Evolutionary conservation across 78 protist species (phyloP).

Genomic region (Cyanophora paradoxa): DNA sequence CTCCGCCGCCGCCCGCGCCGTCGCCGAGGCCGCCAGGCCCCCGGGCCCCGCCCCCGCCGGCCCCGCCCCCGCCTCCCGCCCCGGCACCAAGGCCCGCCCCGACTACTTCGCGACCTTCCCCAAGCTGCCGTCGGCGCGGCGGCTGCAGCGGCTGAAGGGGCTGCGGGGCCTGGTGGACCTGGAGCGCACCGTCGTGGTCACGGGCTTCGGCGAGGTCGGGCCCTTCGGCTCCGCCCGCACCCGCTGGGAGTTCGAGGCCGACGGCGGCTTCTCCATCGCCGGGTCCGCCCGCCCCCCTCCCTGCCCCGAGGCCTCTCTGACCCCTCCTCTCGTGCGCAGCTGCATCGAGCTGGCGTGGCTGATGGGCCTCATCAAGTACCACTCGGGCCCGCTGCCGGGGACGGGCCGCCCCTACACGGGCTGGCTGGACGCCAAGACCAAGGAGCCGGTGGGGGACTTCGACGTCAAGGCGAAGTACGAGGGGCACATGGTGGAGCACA

Average conservation of each 20-base stretch:
- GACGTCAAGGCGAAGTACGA: constrained; percentile 39
- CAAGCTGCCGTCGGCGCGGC: neutral
- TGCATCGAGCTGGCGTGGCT: constrained; percentile 65
- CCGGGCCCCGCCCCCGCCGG: no score
- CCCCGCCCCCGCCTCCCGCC: no score
- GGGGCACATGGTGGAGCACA: constrained; percentile 19
- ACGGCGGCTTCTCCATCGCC: constrained; percentile 49
- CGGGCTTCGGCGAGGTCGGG: constrained; percentile 67
- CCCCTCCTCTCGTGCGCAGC: no score
- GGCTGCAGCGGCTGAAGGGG: neutral
- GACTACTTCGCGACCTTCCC: no score
- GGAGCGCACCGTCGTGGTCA: constrained; percentile 28
- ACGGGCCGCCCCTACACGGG: no score
- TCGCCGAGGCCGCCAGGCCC: no score
- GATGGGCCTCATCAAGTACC: constrained; percentile 44
- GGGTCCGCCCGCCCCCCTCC: no score
- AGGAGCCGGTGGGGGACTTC: constrained; percentile 22
- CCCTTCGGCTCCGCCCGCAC: constrained; percentile 56
- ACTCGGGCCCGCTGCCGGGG: neutral
- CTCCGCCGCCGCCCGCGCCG: no score
- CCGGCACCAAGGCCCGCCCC: no score
- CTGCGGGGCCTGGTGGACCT: constrained; percentile 41
- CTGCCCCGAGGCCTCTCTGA: no score
- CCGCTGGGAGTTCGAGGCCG: constrained; percentile 23
- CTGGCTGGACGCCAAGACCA: constrained; percentile 49